These are phyloP conservation scores for Bombardia bombarda DNA, from an alignment of 495 filamentous ascomycete genomes.

Conservation along the genomic window DNA sequence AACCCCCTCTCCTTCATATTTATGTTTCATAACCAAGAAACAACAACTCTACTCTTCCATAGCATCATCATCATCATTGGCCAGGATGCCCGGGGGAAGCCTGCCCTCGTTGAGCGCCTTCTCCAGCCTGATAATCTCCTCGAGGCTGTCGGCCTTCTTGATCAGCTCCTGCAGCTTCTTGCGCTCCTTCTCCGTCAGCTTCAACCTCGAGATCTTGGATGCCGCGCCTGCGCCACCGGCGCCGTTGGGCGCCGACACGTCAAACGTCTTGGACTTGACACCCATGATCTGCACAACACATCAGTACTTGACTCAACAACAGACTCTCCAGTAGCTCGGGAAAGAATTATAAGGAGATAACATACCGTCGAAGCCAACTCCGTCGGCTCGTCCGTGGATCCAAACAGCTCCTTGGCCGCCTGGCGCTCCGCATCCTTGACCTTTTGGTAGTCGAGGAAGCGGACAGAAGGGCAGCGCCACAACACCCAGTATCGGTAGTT, in stretches of 20 bases:
- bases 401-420: slow-evolving; percentile 72
- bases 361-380: slow-evolving; percentile 57
- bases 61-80: slow-evolving; percentile 34
- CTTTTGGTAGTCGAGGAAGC: slow-evolving; percentile 90
- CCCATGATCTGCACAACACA: slow-evolving; percentile 60
- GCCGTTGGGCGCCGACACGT: slow-evolving; percentile 45
- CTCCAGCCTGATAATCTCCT: slow-evolving; percentile 76
- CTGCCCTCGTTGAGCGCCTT: slow-evolving; percentile 80
- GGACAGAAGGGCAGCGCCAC: slow-evolving; percentile 73
- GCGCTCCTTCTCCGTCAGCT: slow-evolving; percentile 59
- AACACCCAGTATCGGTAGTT: slow-evolving; percentile 89
- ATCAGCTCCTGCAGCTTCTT: slow-evolving; percentile 55
- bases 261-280: slow-evolving; percentile 76
- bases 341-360: not conserved
- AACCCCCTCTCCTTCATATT: too few species aligned
- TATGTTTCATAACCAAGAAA: too few species aligned
- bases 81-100: slow-evolving; percentile 60
- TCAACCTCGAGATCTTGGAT: slow-evolving; percentile 58
- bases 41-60: slow-evolving; percentile 44
- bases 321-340: too few species aligned
- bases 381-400: slow-evolving; percentile 64
- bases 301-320: too few species aligned
- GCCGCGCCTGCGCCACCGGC: slow-evolving; percentile 25
- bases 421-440: slow-evolving; percentile 78
- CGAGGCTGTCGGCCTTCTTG: slow-evolving; percentile 73